These are phyloP conservation scores for Phaseolus lunatus DNA, from an alignment of 306 rosid species.

Conservation along the genomic window DNA sequence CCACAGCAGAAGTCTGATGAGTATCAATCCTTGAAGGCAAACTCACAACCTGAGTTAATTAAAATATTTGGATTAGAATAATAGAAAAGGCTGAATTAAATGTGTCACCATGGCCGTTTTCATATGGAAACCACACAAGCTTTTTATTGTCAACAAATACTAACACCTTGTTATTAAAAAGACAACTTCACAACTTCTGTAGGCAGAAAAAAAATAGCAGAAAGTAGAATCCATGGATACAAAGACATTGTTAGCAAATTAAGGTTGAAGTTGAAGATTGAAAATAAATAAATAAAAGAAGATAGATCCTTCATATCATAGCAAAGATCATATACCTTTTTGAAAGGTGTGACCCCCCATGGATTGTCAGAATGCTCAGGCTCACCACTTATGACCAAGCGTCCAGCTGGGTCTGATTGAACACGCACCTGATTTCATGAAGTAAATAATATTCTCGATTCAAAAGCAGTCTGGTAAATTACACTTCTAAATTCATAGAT, in stretches of 20 bases:
- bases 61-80: conserved; percentile 3
- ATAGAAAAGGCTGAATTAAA: background rate
- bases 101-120: background rate
- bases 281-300: too few relatives aligned
- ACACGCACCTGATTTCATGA: conserved; percentile 78
- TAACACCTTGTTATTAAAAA: background rate
- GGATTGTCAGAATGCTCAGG: conserved; percentile 92
- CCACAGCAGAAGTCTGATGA: conserved; percentile 97
- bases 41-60: conserved; percentile 70
- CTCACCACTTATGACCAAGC: conserved; percentile 93
- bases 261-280: conserved; percentile 2
- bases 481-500: background rate
- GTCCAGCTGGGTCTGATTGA: conserved; percentile 97
- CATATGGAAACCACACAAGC: background rate
- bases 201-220: background rate
- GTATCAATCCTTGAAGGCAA: conserved; percentile 95
- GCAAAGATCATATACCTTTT: conserved; percentile 62
- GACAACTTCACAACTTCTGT: background rate
- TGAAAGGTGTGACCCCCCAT: conserved; percentile 99
- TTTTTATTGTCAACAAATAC: background rate
- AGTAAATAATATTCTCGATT: conserved; percentile 25
- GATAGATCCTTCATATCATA: background rate
- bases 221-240: background rate
- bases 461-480: conserved; percentile 21
- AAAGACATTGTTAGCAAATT: background rate